Evolutionary conservation across 106 monocot species (phyloP).

Genomic region (Xerophyta viscosa): DNA sequence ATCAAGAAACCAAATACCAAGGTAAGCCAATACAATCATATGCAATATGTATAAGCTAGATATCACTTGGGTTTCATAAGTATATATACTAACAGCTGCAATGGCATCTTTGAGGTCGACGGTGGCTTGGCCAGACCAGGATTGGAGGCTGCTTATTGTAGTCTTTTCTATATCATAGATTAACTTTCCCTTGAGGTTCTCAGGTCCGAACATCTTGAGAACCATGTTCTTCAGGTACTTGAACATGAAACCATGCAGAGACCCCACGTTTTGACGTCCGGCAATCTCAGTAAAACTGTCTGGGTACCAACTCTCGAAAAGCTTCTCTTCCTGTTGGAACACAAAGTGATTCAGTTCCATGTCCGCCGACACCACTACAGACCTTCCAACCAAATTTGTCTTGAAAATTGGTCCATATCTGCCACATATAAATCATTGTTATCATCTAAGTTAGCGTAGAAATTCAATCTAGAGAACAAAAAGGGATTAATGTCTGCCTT

Average conservation of each 20-base stretch:
- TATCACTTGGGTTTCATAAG: background rate
- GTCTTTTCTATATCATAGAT: conserved; percentile 34
- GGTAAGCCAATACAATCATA: too few species aligned
- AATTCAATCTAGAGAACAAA: too few species aligned
- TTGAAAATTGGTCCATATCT: conserved; percentile 59
- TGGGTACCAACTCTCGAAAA: conserved; percentile 64
- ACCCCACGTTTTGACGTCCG: conserved; percentile 44
- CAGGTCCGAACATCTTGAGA: conserved; percentile 44
- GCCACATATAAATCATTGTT: background rate
- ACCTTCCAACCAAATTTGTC: conserved; percentile 48
- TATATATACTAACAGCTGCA: conserved; percentile 24
- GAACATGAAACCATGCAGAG: conserved; percentile 50
- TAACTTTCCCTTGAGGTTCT: conserved; percentile 32
- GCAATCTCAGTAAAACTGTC: conserved; percentile 58
- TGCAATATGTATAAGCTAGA: background rate
- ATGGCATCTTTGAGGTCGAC: conserved; percentile 48
- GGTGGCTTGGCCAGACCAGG: conserved; percentile 30
- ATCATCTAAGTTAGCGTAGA: too few species aligned
- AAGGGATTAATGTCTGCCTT: too few species aligned
- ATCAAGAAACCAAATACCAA: background rate
- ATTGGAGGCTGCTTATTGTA: conserved; percentile 11
- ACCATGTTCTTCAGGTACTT: conserved; percentile 59
- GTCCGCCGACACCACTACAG: conserved; percentile 42
- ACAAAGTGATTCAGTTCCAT: conserved; percentile 42
- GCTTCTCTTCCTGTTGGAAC: conserved; percentile 50